Evolutionary conservation across 768 basidiomycete species (phyloP).

Genomic region (Lactarius akahatsu): DNA sequence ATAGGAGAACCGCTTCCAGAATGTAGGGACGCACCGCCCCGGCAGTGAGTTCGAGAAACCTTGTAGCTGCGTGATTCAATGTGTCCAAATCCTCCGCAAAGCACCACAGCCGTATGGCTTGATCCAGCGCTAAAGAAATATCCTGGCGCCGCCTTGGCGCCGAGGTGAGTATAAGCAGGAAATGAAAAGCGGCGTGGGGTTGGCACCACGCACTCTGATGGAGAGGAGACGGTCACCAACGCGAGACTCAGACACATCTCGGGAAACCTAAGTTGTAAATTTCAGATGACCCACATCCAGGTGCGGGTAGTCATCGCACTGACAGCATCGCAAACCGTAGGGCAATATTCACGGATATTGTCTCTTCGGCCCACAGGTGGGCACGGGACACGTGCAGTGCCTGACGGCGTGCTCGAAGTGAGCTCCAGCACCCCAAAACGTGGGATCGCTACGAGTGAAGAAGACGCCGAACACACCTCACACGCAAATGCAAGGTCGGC

Average conservation of each 20-base stretch:
- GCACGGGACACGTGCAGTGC: constrained; percentile 61
- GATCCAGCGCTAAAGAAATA: constrained; percentile 61
- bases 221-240: constrained; percentile 65
- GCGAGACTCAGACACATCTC: constrained; percentile 68
- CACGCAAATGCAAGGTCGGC: constrained; percentile 71
- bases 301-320: constrained; percentile 33
- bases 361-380: constrained; percentile 57
- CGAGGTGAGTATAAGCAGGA: neutral
- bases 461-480: constrained; percentile 44
- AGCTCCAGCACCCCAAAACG: constrained; percentile 3
- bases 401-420: constrained; percentile 37
- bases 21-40: constrained; percentile 48
- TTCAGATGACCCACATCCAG: neutral
- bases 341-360: constrained; percentile 45
- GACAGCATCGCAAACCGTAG: constrained; percentile 66
- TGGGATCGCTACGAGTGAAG: neutral
- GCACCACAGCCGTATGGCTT: constrained; percentile 61
- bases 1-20: neutral
- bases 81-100: constrained; percentile 64
- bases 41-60: constrained; percentile 54
- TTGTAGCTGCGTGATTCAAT: constrained; percentile 64
- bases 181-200: neutral
- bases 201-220: constrained; percentile 54
- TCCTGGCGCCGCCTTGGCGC: constrained; percentile 48
- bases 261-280: constrained; percentile 53